Base-by-base conservation (phyloP, 306 rosid genomes). In the Casuarina cunninghamiana region DNA sequence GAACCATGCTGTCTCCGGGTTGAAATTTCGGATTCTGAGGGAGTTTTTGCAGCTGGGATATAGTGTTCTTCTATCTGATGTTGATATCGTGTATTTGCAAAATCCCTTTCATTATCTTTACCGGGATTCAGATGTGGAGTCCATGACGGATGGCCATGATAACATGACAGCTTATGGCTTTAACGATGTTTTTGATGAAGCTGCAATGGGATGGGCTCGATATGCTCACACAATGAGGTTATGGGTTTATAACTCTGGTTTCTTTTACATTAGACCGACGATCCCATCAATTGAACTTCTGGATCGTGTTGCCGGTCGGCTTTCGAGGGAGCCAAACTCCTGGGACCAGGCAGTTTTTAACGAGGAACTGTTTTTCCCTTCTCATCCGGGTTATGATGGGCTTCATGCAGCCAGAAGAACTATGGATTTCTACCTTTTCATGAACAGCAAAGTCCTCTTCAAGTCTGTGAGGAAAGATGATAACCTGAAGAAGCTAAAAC, bases 311-410 rank as follows among this genome's bases (percentile, higher is more conserved):
- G 97, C 97, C 5, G 65, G 82, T 41, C 83, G 98, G 49, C 96
- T 95, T 53, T 88, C 97, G 1, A 75, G 54, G 70, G 92, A 92
- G 83, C 50, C 69, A 16, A 72, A 67, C 2, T 83, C 92, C n/a
- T 92, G 98, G 97, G 97, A 94, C 81, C 98, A 95, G 80, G 97
- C 97, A 3, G 97, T 92, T 82, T 95, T 92, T 90, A 95, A 95
- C 2, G 98, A 92, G 82, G 98, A 94, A 79, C 92, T 94, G 55
- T 92, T 86, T 75, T 90, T 41, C 82, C 97, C 98, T 11, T 92
- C 97, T 1, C 94, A 90, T 73, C 87, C 94, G 2, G 89, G 91
- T 53, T 94, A 92, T 39, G 91, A 87, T 0, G 97, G 98, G 38
- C 96, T 94, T 75, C 93, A 92, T 71, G 97, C 98, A 46, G 78